Evolutionary conservation across 2,329 filamentous ascomycete species (phyloP).

Genomic region (Alternaria ventricosa): DNA sequence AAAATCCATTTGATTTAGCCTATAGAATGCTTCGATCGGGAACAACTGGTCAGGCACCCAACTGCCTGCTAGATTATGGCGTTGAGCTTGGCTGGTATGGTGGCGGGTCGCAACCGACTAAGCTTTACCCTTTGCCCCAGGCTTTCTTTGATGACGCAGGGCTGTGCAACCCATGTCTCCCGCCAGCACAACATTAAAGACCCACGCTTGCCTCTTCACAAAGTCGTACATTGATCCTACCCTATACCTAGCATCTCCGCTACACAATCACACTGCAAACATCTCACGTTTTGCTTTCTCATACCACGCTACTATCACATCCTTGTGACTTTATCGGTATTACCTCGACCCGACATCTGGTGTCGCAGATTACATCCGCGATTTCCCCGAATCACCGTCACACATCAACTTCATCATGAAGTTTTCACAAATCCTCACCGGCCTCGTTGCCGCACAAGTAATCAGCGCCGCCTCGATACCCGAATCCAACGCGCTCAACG

Average conservation of each 20-base stretch:
- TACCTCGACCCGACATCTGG: conserved; percentile 1
- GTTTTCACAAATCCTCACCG: conserved; percentile 31
- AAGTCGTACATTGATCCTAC: not conserved
- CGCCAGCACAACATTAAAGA: conserved; percentile 12
- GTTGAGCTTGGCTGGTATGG: not conserved
- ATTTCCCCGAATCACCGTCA: conserved; percentile 3
- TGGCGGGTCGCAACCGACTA: conserved; percentile 4
- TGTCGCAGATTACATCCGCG: conserved; percentile 7
- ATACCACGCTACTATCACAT: not conserved
- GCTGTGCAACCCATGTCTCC: conserved; percentile 9
- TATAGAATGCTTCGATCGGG: conserved; percentile 1
- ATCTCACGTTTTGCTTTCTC: not conserved
- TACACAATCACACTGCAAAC: conserved; percentile 10
- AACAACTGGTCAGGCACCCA: not conserved
- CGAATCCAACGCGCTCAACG: conserved; percentile 30
- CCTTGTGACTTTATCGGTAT: not conserved
- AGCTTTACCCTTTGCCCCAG: conserved; percentile 6
- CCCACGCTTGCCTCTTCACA: conserved; percentile 8
- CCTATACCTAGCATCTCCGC: conserved; percentile 6
- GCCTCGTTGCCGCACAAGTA: conserved; percentile 27
- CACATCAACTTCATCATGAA: conserved; percentile 31
- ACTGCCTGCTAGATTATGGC: not conserved
- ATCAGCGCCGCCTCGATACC: conserved; percentile 38
- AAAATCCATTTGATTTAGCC: not conserved
- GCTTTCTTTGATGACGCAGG: conserved; percentile 22